These are phyloP conservation scores for Fusarium tuaranense DNA, from an alignment of 2,329 filamentous ascomycete genomes.

Conservation along the genomic window DNA sequence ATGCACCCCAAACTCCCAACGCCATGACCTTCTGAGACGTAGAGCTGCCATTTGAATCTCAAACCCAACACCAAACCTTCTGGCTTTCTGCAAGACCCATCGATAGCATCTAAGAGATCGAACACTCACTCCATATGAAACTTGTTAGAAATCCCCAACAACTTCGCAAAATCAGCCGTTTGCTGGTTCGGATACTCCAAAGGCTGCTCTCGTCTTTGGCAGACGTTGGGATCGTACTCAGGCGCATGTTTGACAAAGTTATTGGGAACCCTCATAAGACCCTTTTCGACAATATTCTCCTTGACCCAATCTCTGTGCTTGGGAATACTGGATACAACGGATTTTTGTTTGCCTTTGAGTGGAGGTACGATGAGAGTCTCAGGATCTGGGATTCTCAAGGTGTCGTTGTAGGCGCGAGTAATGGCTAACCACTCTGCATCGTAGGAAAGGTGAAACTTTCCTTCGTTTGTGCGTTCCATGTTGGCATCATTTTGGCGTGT, in stretches of 20 bases:
- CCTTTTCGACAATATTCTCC: slow-evolving; percentile 72
- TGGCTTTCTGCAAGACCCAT: neutral
- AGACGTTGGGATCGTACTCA: slow-evolving; percentile 69
- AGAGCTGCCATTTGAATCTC: neutral
- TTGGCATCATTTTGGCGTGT: slow-evolving; percentile 34
- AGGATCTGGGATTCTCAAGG: slow-evolving; percentile 73
- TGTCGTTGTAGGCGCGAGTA: slow-evolving; percentile 78
- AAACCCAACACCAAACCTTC: neutral
- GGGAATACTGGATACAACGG: neutral
- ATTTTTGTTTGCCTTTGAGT: slow-evolving; percentile 68
- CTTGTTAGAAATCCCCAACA: slow-evolving; percentile 60
- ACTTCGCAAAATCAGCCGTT: slow-evolving; percentile 80
- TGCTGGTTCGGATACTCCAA: slow-evolving; percentile 87
- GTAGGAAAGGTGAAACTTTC: slow-evolving; percentile 66
- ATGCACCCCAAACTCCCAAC: neutral
- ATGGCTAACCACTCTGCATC: slow-evolving; percentile 97
- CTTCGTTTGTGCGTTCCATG: slow-evolving; percentile 36
- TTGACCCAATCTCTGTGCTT: slow-evolving; percentile 76
- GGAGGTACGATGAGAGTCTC: slow-evolving; percentile 71
- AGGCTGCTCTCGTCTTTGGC: slow-evolving; percentile 70
- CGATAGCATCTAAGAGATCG: neutral
- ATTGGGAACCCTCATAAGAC: slow-evolving; percentile 75
- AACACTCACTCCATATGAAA: neutral
- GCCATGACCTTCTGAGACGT: neutral
- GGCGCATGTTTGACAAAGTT: slow-evolving; percentile 85